These are phyloP conservation scores for Didymella pomorum DNA, from an alignment of 2,329 filamentous ascomycete species.

Conservation along the genomic window DNA sequence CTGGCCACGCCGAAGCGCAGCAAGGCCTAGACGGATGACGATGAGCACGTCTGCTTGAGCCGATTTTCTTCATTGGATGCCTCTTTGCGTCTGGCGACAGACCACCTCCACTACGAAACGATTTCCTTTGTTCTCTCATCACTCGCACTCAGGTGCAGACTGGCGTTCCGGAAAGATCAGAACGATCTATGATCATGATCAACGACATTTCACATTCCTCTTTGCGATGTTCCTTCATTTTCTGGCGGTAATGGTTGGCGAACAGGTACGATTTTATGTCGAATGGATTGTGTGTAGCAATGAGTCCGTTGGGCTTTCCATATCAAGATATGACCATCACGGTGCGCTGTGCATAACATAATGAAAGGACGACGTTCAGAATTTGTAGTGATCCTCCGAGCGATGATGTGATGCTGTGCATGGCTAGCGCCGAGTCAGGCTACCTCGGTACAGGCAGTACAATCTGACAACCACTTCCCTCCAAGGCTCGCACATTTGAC, in stretches of 20 bases:
- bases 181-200: conserved; percentile 21
- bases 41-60: not conserved
- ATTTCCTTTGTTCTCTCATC: conserved; percentile 17
- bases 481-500: not conserved
- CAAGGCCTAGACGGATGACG: conserved; percentile 29
- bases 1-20: conserved; percentile 51
- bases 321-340: conserved; percentile 26
- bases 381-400: not conserved
- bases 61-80: not conserved
- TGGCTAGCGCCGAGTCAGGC: conserved; percentile 10
- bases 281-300: conserved; percentile 21
- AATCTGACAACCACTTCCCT: conserved; percentile 6
- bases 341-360: conserved; percentile 29
- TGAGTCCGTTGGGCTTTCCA: conserved; percentile 24
- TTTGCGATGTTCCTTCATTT: conserved; percentile 3
- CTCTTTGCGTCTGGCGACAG: not conserved
- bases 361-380: conserved; percentile 8
- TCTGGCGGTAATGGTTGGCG: conserved; percentile 25
- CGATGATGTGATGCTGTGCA: conserved; percentile 2
- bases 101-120: not conserved
- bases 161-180: conserved; percentile 22
- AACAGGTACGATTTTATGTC: conserved; percentile 15
- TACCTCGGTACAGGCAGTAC: conserved; percentile 8
- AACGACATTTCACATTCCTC: conserved; percentile 10
- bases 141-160: not conserved